Evolutionary conservation across 768 basidiomycete species (phyloP), one percentile per base, ranked within the genome.

Genomic region (Macrolepiota dolichaula): DNA sequence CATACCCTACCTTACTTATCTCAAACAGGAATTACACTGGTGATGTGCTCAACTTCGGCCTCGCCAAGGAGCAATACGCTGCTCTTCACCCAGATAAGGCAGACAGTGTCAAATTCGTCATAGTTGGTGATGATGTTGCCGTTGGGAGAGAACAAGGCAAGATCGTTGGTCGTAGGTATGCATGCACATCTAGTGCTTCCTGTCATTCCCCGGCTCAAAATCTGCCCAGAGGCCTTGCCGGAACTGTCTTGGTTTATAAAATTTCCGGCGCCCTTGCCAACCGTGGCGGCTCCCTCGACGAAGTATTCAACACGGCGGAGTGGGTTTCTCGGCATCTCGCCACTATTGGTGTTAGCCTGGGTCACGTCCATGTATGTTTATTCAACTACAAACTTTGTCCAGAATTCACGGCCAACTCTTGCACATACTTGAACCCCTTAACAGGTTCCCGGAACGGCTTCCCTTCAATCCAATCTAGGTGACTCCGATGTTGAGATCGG

Each of bases 91-190:
- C 91, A 0, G 81, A 85, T 24, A 85, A 86, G 67, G 81, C 88
- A 0, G 81, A 88, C 55, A 75, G 76, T 27, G 82, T 92, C 69
- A 86, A 82, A 67, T 90, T 95, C 57, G 78, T 96, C 32, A 82
- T 94, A 46, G 92, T 96, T 4, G 93, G 88, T 5, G 94, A 96
- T 70, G 94, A 96, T 68, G 93, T 95, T 37, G 88, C 92, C 2
- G 94, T 96, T 27, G 91, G 91, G 12, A 83, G 77, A 63, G 84
- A 84, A 1, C 90, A 94, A 65, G 92, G 92, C 27, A 85, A 80
- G 62, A 87, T 96, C 53, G 93, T 96, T 29, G 94, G 94, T 22
- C 80, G 94, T 71, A 81, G 92, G 91, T 85, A 63, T 11, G 73
- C 49, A 15, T n/a, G 49, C 57, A 0, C 19, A 29, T n/a, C n/a